phyloP scores from a whole-genome alignment of 2,329 filamentous ascomycete species.

The Rutstroemia sp. region DNA sequence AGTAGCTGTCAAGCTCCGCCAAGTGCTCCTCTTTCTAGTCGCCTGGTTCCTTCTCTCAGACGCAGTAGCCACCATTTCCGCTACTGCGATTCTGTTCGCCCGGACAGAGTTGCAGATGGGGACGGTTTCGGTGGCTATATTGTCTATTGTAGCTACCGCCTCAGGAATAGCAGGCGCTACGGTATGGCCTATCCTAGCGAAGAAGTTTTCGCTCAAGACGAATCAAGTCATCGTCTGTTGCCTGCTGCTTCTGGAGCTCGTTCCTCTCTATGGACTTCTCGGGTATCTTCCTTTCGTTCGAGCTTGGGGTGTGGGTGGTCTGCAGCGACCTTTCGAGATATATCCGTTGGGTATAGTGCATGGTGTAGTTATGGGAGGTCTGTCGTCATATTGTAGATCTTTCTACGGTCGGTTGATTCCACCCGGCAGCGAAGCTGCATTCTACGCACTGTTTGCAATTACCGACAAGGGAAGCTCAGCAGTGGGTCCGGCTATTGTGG shows the following conservation, averaged over 20 bases:
- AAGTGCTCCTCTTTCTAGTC: conserved; percentile 71
- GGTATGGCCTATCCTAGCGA: conserved; percentile 76
- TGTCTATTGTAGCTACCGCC: conserved; percentile 85
- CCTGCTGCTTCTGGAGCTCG: conserved; percentile 83
- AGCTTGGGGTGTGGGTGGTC: conserved; percentile 66
- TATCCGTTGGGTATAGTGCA: conserved; percentile 86
- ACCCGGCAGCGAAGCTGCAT: conserved; percentile 87
- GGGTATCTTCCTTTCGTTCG: conserved; percentile 79
- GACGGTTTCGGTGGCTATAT: conserved; percentile 78
- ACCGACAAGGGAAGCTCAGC: conserved; percentile 94
- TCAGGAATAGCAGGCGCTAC: conserved; percentile 84
- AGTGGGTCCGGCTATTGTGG: conserved; percentile 91
- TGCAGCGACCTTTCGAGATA: conserved; percentile 98
- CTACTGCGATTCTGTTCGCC: conserved; percentile 90
- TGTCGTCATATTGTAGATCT: conserved; percentile 86
- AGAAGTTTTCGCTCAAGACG: conserved; percentile 60
- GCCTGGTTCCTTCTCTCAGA: conserved; percentile 96
- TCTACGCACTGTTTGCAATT: conserved; percentile 61
- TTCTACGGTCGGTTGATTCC: conserved; percentile 92
- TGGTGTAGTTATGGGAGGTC: conserved; percentile 86
- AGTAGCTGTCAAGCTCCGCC: conserved; percentile 63
- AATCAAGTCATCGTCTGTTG: conserved; percentile 89
- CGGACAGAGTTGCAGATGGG: conserved; percentile 91
- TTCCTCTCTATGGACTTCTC: conserved; percentile 83
- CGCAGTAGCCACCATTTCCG: conserved; percentile 87